Conservation (phyloP, 225 moss, liverwort and hornwort species). For the Pleurozium schreberi region DNA sequence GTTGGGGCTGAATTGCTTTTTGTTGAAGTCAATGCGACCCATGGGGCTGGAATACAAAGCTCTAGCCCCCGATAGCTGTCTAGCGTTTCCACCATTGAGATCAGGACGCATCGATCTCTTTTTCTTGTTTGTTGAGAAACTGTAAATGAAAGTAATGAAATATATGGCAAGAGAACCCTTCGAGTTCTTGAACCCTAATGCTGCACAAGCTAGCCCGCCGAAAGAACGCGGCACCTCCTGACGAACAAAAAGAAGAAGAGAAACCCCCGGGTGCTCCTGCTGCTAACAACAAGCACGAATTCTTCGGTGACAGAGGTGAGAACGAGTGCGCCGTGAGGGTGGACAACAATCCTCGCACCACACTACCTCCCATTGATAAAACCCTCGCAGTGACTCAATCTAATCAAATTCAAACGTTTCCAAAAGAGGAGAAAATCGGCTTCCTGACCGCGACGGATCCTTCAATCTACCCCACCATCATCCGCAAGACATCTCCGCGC, state of each 20-base stretch:
- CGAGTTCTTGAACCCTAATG: constrained; percentile 15
- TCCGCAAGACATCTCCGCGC: not conserved
- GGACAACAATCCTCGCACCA: constrained; percentile 26
- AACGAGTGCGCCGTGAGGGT: constrained; percentile 22
- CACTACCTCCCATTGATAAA: constrained; percentile 31
- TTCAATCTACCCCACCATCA: not conserved
- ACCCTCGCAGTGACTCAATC: not conserved
- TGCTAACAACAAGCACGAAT: not conserved
- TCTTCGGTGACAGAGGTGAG: not conserved
- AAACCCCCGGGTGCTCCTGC: not conserved
- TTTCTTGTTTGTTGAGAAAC: too few relatives aligned
- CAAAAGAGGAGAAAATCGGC: not conserved
- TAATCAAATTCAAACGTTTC: not conserved
- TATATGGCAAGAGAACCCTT: too few relatives aligned
- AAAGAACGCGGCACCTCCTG: not conserved
- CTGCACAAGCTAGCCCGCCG: not conserved
- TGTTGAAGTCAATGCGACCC: too few relatives aligned
- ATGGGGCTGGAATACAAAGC: too few relatives aligned
- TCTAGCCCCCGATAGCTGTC: too few relatives aligned
- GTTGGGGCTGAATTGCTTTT: too few relatives aligned
- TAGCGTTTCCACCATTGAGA: too few relatives aligned
- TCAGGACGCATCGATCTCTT: too few relatives aligned
- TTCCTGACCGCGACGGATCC: not conserved
- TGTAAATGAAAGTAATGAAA: too few relatives aligned
- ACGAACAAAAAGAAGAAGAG: not conserved